Percentiles rank a stretch among this genome's conserved stretches.
Evolutionary conservation across 2,329 filamentous ascomycete species (phyloP).

Genomic region (Graphium sp.): DNA sequence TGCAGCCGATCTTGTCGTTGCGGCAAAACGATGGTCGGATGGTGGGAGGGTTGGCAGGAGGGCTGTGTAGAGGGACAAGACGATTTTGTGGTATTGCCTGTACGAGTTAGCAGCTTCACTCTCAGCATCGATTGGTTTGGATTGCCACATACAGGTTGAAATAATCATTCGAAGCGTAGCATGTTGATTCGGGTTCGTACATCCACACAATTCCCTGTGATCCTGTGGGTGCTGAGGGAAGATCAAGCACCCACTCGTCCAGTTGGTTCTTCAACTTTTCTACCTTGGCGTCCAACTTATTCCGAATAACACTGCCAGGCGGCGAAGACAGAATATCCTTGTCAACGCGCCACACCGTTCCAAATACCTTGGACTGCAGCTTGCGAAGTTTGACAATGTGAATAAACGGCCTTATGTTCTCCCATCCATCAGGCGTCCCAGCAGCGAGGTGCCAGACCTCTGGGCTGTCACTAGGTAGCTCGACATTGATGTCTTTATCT

Average conservation of each 20-base stretch:
- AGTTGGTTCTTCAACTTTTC: constrained; percentile 7
- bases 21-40: constrained; percentile 9
- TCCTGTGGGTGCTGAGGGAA: constrained; percentile 10
- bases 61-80: constrained; percentile 10
- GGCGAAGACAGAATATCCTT: constrained; percentile 6
- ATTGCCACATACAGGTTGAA: constrained; percentile 8
- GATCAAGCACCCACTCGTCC: constrained; percentile 8
- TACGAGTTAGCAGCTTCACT: background rate
- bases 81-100: constrained; percentile 11
- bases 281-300: constrained; percentile 8
- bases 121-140: background rate
- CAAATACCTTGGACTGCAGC: constrained; percentile 9
- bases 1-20: constrained; percentile 8
- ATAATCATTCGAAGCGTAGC: constrained; percentile 11
- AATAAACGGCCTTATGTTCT: constrained; percentile 11
- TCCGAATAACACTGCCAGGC: constrained; percentile 1
- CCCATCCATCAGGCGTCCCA: constrained; percentile 5
- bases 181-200: constrained; percentile 11
- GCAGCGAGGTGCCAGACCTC: constrained; percentile 9
- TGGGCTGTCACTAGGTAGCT: constrained; percentile 10
- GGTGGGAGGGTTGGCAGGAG: constrained; percentile 9
- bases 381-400: constrained; percentile 10
- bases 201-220: constrained; percentile 10
- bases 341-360: constrained; percentile 9
- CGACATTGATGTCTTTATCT: constrained; percentile 15